Evolutionary conservation across 2,329 filamentous ascomycete genomes (phyloP).

Genomic region (Pseudogymnoascus sp.): DNA sequence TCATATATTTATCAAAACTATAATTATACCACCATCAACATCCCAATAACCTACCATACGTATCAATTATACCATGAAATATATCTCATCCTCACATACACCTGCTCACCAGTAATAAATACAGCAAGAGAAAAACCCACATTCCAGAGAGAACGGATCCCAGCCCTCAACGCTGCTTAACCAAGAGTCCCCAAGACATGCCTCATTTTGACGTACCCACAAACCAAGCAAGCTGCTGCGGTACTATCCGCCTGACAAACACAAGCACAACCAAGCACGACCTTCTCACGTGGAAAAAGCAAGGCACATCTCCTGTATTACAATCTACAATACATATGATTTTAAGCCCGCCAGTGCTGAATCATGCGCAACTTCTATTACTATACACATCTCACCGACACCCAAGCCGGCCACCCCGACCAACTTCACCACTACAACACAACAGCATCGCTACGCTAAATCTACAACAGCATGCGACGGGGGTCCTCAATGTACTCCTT

Average conservation of each 20-base stretch:
- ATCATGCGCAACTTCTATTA: conserved; percentile 1
- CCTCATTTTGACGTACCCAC: neutral
- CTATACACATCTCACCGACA: neutral
- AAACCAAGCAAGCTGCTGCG: neutral
- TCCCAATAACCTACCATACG: neutral
- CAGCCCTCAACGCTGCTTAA: neutral
- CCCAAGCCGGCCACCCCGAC: neutral
- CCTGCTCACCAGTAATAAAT: too few relatives aligned
- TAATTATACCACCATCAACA: neutral
- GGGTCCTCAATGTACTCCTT: conserved; percentile 98
- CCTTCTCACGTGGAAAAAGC: neutral
- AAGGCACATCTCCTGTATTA: conserved; percentile 1
- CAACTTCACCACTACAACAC: neutral
- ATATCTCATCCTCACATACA: neutral
- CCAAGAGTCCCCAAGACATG: neutral
- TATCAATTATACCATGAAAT: neutral
- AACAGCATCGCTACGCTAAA: conserved; percentile 9
- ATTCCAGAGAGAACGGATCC: neutral
- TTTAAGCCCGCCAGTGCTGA: neutral
- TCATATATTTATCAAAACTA: neutral
- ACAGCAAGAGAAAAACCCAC: too few relatives aligned
- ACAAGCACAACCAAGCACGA: neutral
- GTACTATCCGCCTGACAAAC: neutral
- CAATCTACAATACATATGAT: conserved; percentile 1
- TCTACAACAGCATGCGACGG: conserved; percentile 69